A percentile compares a stretch with the other conserved stretches of the same genome.
phyloP scores from a whole-genome alignment of 2,329 filamentous ascomycete genomes.

The Colletotrichum musicola region DNA sequence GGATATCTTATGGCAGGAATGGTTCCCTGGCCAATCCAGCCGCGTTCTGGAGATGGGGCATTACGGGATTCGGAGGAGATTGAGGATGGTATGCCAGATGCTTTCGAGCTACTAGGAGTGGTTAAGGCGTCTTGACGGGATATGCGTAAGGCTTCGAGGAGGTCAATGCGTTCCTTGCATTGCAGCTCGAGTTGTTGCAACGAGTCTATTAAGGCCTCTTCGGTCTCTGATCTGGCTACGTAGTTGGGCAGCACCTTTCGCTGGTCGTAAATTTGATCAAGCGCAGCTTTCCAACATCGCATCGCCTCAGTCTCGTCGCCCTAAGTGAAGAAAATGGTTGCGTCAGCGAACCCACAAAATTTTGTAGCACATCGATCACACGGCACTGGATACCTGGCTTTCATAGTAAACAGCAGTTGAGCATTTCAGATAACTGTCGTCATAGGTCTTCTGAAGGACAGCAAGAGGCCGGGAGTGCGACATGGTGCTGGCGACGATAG shows the following conservation, averaged over 20 bases:
- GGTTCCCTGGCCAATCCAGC: conserved; percentile 84
- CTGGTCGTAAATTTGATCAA: conserved; percentile 90
- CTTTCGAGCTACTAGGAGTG: conserved; percentile 37
- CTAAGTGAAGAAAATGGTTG: conserved; percentile 57
- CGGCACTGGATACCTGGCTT: conserved; percentile 75
- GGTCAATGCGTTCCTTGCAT: conserved; percentile 91
- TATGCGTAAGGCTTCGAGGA: conserved; percentile 83
- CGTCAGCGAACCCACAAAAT: no score
- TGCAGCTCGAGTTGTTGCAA: conserved; percentile 87
- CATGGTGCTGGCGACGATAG: conserved; percentile 55
- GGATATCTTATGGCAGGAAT: conserved; percentile 84
- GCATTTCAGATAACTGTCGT: conserved; percentile 94
- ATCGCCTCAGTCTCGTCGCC: conserved; percentile 92
- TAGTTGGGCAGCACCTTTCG: conserved; percentile 79
- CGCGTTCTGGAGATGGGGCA: conserved; percentile 49
- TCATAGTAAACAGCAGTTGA: conserved; percentile 98
- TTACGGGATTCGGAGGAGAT: conserved; percentile 1
- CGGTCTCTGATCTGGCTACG: conserved; percentile 81
- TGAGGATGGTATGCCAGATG: background rate
- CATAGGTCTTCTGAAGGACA: conserved; percentile 95
- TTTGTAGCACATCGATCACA: background rate
- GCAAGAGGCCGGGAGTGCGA: conserved; percentile 70
- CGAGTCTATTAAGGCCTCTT: conserved; percentile 84
- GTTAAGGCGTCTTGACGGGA: conserved; percentile 62
- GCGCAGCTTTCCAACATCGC: conserved; percentile 88